Evolutionary conservation across 257 asterid genomes (phyloP), one percentile per base, ranked within the genome.

Genomic region (Petrea volubilis): DNA sequence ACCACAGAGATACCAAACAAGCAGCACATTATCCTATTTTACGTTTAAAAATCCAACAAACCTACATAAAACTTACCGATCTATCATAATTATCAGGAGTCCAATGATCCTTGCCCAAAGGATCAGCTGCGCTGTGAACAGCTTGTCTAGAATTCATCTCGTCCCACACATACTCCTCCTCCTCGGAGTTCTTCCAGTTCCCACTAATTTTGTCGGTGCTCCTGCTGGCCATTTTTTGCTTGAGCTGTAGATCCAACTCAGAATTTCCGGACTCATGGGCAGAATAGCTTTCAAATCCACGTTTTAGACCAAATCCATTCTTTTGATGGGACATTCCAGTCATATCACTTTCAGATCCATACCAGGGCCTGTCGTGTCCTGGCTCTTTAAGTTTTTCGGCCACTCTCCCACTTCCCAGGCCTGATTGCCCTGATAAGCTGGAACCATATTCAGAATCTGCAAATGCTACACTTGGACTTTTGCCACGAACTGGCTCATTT

Each of bases 181-280:
- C 98, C 82, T 87, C 98, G 6, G 95, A 80, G 84, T 88, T 78
- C 80, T 89, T 88, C 96, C 96, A 92, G 84, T 87, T 86, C 75
- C 60, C 84, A 66, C 73, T 79, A 82, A 79, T 78, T 77, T 69
- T 87, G 64, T 78, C 49, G 17, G 74, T 74, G 74, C 58, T 81
- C 72, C 76, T 79, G 72, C 70, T 71, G 20, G 77, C 60, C 17
- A 78, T 56, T 60, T 55, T 71, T 51, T 77, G 82, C 70, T 79
- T 79, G 60, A 77, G 72, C 58, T 68, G 89, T 69, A 71, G 59
- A 77, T 66, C 79, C 53, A 76, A 76, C 60, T 82, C 87, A 40
- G 85, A 70, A 49, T 64, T 77, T 70, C 65, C 60, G 17, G 84
- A 36, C 56, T 74, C 81, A 28, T 59, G 73, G 20, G 75, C 78